Base-by-base conservation (phyloP, 1,139 yeast species). In the Candida sp. region DNA sequence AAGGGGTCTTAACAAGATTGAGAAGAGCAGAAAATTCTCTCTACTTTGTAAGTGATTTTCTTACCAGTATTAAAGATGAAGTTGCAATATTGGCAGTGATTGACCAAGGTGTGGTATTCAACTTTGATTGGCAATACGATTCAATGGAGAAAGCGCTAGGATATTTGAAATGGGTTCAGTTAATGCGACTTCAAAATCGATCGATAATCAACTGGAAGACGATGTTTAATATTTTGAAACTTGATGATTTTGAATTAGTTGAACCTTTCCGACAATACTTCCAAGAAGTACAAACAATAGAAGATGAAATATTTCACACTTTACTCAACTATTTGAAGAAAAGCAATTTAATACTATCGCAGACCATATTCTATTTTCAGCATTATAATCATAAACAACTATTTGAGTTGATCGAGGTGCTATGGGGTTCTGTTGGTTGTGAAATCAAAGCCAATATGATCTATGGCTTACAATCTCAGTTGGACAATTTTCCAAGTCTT, bases 91-190 rank as follows among this genome's bases (percentile, higher is more conserved):
- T 11, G 21, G 33, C 21, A 5, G 12, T 37, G 22, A 12, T 27
- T 4, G 15, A 21, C 5, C 44, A 33, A 33, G 38, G 23, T 4
- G n/a, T 7, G 3, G 37, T 33, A 4, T 50, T 52, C 42, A 44
- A 45, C 1, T 71, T 66, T 47, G 66, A 68, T 43, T 61, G 53
- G 43, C 73, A 68, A 42, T 54, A 48, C 34, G 68, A 64, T 35
- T 51, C 63, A 2, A 44, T 47, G 32, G 61, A 57, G 21, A 58
- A 60, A 45, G 73, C 72, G 0, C 73, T 68, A 45, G 75, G 64
- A 2, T 59, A 56, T 39, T 42, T 65, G 35, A 54, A 52, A 36
- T 62, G 39, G 39, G n/a, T 32, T 8, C 21, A 37, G 7, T 29
- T 29, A 15, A 15, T 15, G 19, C 19, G 19, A 15, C 34, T 27